Conservation (phyloP, 805 yeast species). For the Wickerhamiella slavikovae region DNA sequence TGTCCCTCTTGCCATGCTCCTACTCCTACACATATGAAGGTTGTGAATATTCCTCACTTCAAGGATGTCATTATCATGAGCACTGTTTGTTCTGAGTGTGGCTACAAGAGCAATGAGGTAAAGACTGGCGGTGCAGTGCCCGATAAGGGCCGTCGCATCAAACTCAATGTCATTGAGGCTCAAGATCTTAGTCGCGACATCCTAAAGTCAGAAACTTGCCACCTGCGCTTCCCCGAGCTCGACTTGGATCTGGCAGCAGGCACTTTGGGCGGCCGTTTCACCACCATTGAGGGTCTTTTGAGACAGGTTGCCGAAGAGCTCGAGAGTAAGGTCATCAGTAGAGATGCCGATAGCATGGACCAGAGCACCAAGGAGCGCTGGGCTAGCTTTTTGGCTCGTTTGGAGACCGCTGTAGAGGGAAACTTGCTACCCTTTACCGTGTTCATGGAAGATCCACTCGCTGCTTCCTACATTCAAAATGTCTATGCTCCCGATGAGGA, state of each 20-base stretch:
- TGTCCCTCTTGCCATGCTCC: slow-evolving; percentile 75
- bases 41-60: slow-evolving; percentile 92
- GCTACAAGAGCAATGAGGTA: slow-evolving; percentile 91
- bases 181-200: slow-evolving; percentile 91
- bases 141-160: slow-evolving; percentile 53
- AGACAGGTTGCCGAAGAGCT: slow-evolving; percentile 78
- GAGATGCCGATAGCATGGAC: slow-evolving; percentile 85
- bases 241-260: slow-evolving; percentile 85
- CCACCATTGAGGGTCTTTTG: slow-evolving; percentile 86
- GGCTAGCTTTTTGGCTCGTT: slow-evolving; percentile 51
- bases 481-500: slow-evolving; percentile 98
- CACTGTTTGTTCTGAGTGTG: slow-evolving; percentile 80
- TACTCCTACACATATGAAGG: slow-evolving; percentile 90
- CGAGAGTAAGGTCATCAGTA: slow-evolving; percentile 61
- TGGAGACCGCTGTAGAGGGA: slow-evolving; percentile 68
- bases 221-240: slow-evolving; percentile 67
- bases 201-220: slow-evolving; percentile 85
- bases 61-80: slow-evolving; percentile 95
- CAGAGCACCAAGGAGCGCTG: slow-evolving; percentile 57
- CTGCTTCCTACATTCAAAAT: slow-evolving; percentile 87
- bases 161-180: slow-evolving; percentile 60
- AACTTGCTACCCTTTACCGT: slow-evolving; percentile 56
- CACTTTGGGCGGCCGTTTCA: slow-evolving; percentile 93
- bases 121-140: slow-evolving; percentile 98
- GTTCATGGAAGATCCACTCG: slow-evolving; percentile 82